Conservation (phyloP, 2,329 filamentous ascomycete species). For the Emmonsia crescens region DNA sequence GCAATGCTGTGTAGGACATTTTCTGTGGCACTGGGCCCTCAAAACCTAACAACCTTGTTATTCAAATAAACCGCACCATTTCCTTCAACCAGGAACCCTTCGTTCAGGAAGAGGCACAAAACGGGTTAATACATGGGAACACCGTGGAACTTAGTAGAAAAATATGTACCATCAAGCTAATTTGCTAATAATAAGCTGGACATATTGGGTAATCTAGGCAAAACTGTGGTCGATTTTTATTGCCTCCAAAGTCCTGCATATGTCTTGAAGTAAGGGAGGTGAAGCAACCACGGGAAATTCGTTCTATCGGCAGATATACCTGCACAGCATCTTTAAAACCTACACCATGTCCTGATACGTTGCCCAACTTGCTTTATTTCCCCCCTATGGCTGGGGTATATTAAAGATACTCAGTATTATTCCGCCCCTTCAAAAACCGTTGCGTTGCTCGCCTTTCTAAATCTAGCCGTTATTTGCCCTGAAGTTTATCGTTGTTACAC, state of each 20-base stretch:
- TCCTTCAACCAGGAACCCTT: background rate
- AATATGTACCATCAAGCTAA: background rate
- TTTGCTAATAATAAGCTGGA: background rate
- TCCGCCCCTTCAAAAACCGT: background rate
- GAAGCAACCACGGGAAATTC: background rate
- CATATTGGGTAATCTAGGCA: background rate
- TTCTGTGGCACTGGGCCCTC: background rate
- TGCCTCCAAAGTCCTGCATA: background rate
- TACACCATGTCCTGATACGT: background rate
- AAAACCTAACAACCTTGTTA: constrained; percentile 3
- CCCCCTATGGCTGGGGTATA: background rate
- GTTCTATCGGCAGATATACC: background rate
- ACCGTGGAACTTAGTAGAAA: background rate
- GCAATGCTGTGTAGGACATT: background rate
- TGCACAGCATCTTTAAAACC: background rate
- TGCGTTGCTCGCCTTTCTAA: background rate
- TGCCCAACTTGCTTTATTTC: background rate
- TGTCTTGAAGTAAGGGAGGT: background rate
- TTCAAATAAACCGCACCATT: constrained; percentile 1
- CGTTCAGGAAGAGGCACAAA: background rate
- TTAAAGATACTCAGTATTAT: background rate
- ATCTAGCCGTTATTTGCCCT: background rate
- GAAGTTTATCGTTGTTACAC: background rate
- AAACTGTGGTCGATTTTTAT: background rate
- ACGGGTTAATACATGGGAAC: background rate